Evolutionary conservation across 805 yeast genomes (phyloP).

Genomic region (Candida loeiensis): DNA sequence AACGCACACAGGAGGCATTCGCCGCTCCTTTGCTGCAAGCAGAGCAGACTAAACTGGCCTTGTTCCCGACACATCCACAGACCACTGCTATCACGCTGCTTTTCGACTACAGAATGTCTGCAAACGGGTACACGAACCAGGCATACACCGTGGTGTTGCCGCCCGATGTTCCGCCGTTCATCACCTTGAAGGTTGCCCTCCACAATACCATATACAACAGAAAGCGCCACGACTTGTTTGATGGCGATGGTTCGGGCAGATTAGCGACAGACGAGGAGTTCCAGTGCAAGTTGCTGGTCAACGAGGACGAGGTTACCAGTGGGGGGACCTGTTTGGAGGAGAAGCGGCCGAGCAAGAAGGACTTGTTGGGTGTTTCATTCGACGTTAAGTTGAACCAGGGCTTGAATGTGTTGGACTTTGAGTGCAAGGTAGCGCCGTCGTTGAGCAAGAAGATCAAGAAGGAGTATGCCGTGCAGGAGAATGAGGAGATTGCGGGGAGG

Average conservation of each 20-base stretch:
- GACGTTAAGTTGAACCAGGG: conserved; percentile 41
- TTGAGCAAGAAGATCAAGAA: conserved; percentile 36
- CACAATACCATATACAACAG: conserved; percentile 31
- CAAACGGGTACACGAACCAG: conserved; percentile 39
- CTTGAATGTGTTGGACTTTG: conserved; percentile 37
- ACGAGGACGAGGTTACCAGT: conserved; percentile 35
- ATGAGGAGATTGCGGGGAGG: conserved; percentile 33
- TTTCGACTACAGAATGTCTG: conserved; percentile 36
- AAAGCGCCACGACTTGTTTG: conserved; percentile 29
- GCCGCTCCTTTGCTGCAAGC: conserved; percentile 19
- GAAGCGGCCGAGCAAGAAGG: conserved; percentile 13
- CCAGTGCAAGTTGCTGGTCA: conserved; percentile 36
- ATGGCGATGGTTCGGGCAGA: conserved; percentile 23
- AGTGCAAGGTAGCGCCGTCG: conserved; percentile 39
- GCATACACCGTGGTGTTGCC: conserved; percentile 38
- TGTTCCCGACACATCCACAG: conserved; percentile 31
- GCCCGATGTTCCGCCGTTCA: conserved; percentile 31
- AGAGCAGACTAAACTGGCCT: conserved; percentile 23
- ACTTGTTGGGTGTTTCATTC: conserved; percentile 27
- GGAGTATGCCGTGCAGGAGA: conserved; percentile 19
- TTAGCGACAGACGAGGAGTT: conserved; percentile 33
- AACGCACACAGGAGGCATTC: conserved; percentile 10
- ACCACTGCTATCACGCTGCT: conserved; percentile 26
- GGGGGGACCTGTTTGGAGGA: conserved; percentile 34
- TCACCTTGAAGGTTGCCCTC: conserved; percentile 32